A percentile compares a stretch with the other conserved stretches of the same genome.
Evolutionary conservation across 2,329 filamentous ascomycete genomes (phyloP).

Genomic region (Pseudocercospora eumusae): DNA sequence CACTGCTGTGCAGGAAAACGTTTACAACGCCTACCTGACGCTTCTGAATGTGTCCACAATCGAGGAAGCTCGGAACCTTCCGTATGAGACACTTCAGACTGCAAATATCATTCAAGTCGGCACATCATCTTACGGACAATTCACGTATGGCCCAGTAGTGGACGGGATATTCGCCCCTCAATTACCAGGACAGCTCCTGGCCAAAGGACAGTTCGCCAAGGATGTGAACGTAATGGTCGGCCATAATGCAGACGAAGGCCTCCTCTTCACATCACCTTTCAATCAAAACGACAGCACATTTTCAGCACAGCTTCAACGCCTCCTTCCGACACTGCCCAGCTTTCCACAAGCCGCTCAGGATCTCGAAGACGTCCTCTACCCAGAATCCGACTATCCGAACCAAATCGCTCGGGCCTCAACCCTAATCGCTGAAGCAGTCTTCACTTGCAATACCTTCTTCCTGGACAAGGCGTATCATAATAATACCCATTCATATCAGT

Average conservation of each 20-base stretch:
- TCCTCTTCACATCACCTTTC: constrained; percentile 47
- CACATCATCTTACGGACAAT: constrained; percentile 46
- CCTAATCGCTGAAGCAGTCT: constrained; percentile 48
- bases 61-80: constrained; percentile 47
- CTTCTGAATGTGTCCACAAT: constrained; percentile 49
- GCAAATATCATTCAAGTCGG: constrained; percentile 49
- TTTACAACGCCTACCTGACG: constrained; percentile 44
- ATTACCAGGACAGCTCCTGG: constrained; percentile 50
- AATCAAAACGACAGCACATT: constrained; percentile 40
- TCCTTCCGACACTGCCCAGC: constrained; percentile 28
- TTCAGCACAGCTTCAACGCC: constrained; percentile 7
- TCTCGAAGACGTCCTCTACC: constrained; percentile 52
- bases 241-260: constrained; percentile 51
- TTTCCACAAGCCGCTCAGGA: constrained; percentile 38
- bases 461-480: constrained; percentile 51
- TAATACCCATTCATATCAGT: constrained; percentile 55
- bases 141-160: constrained; percentile 48
- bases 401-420: constrained; percentile 48
- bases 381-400: constrained; percentile 49
- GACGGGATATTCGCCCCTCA: constrained; percentile 55
- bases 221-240: constrained; percentile 49
- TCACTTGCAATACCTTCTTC: constrained; percentile 57
- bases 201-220: constrained; percentile 49
- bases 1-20: constrained; percentile 43
- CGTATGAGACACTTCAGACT: constrained; percentile 45